Percentiles rank a stretch among this genome's conserved stretches.
phyloP scores from a whole-genome alignment of 2,329 filamentous ascomycete species.

The Cercospora zeae-maydis region DNA sequence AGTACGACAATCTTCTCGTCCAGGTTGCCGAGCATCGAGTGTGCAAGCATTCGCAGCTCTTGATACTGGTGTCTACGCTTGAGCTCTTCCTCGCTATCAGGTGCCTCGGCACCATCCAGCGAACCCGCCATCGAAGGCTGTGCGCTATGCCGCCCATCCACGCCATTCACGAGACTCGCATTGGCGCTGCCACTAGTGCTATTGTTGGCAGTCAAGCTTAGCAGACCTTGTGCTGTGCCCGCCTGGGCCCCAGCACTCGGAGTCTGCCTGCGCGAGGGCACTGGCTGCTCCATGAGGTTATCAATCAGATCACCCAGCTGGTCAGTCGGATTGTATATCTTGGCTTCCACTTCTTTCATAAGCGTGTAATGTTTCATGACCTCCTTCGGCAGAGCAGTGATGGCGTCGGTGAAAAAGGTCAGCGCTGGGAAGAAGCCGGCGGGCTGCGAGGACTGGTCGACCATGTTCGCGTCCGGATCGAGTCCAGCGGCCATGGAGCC shows the following conservation, averaged over 20 bases:
- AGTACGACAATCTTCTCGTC: constrained; percentile 99
- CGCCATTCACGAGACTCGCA: constrained; percentile 40
- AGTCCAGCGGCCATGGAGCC: constrained; percentile 39
- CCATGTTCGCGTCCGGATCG: constrained; percentile 28
- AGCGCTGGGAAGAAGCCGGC: constrained; percentile 62
- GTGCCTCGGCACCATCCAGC: constrained; percentile 28
- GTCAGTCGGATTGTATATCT: constrained; percentile 85
- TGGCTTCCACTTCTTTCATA: constrained; percentile 95
- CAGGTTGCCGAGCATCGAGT: constrained; percentile 81
- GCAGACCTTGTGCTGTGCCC: constrained; percentile 28
- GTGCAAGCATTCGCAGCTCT: constrained; percentile 71
- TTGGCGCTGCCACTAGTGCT: constrained; percentile 39
- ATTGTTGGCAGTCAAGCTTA: constrained; percentile 40
- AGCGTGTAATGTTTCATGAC: constrained; percentile 93
- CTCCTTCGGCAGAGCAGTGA: constrained; percentile 88
- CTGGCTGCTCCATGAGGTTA: constrained; percentile 51
- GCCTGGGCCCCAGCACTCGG: constrained; percentile 8
- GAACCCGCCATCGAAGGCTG: constrained; percentile 29
- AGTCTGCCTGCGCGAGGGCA: constrained; percentile 38
- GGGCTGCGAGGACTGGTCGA: constrained; percentile 29
- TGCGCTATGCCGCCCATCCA: constrained; percentile 25
- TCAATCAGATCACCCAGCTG: constrained; percentile 72
- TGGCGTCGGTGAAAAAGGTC: constrained; percentile 80
- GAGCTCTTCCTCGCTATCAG: constrained; percentile 49
- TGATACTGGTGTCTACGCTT: constrained; percentile 52